Evolutionary conservation across 495 filamentous ascomycete species (phyloP), one percentile per base, ranked within the genome.

Genomic region (Lasiosphaeria hispida): DNA sequence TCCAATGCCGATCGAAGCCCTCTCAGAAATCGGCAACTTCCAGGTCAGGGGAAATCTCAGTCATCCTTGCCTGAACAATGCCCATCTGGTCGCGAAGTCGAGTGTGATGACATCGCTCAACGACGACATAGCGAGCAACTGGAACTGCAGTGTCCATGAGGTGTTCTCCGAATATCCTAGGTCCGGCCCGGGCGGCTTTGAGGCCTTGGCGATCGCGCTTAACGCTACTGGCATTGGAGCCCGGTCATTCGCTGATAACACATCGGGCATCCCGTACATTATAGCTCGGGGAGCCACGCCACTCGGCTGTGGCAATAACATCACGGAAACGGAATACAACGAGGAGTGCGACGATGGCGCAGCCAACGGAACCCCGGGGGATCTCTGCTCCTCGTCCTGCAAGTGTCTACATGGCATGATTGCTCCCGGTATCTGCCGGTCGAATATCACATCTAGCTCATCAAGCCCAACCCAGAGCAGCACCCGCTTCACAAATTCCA

Each of bases 121-220:
- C 41, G 78, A 81, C 62, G 50, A 10, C 4, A 62, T 68, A 10
- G 69, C 79, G 4, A 77, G 74, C 37, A 65, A 73, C 59, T 81
- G 78, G 78, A 68, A 70, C 40, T 81, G 77, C 58, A 74, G 70
- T 48, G 77, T 78, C 36, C 77, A 81, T 49, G 77, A 80, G 56
- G 70, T 72, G 1, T 80, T 81, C 62, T 63, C 75, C 3, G 67
- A 63, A 42, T 80, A 75, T 48, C 78, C 77, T 14, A 66, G 65
- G 8, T 63, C 65, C 6, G 75, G 75, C 0, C 45, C 65, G 1
- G 66, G 71, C 11, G 69, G 74, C 10, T 81, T 81, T 61, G 67
- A 72, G 40, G 71, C 77, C 10, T 61, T 81, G 9, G 78, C 78
- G 7, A 77, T 80, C 49, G 78, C 77, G 7, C 53, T 77, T 13